Base-by-base conservation (phyloP, 495 filamentous ascomycete genomes). In the Filosporella fistucella region DNA sequence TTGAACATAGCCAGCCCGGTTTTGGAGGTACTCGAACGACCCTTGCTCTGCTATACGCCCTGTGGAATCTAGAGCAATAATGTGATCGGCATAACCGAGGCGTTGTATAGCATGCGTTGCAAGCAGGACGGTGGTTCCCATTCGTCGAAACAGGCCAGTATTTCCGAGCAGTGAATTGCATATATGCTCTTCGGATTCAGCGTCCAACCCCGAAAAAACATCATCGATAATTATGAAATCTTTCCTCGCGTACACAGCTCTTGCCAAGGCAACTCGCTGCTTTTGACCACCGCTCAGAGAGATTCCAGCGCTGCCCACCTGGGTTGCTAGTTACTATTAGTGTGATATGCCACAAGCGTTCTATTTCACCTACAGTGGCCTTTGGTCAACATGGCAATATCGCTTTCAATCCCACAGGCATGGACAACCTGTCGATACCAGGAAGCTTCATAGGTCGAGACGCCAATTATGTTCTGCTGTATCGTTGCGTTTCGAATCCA, bases 381-480 rank as follows among this genome's bases (percentile, higher is more conserved):
- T 11, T 67, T 60, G 3, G 77, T 72, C 17, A 85, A 59, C 24
- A 71, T 69, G 36, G 62, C 60, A 34, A 85, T 60, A 57, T 85
- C 82, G 36, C 71, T 64, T 4, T 68, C 66, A 14, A 89, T 65
- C 37, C 72, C 71, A 55, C 83, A 85, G n/a, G 75, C 81, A n/a
- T 75, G 63, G n/a, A 87, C 54, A 0, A 87, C 76, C 17, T 75
- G 68, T 14, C 63, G 63, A 57, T 88, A 89, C 67, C 82, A 78
- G 18, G 54, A 55, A n/a, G 69, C 63, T 41, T 86, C 70, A 36
- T 78, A 50, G 1, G 34, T 28, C 1, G 47, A 38, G 8, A 20
- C 32, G 4, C 55, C 61, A 1, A 55, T 41, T n/a, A 67, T 67
- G 30, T 65, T 70, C 16, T 67, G 49, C 35, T 52, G 54, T 34